A percentile compares a stretch with the other conserved stretches of the same genome.
phyloP scores from a whole-genome alignment of 1,284 basidiomycete species.

The Trichosporon sp. region DNA sequence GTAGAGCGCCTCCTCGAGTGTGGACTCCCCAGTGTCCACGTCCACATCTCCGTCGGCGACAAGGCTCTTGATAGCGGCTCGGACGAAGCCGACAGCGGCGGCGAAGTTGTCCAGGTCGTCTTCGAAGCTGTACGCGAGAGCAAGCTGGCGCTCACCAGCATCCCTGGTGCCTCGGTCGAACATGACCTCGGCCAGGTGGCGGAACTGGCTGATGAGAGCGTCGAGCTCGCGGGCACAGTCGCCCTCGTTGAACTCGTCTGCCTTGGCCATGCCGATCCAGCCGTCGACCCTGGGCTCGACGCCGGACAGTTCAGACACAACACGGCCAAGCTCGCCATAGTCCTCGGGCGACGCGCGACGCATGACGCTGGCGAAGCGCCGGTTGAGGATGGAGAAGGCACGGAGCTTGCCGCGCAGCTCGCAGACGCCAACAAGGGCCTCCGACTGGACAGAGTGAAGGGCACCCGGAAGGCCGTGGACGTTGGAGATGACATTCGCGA shows the following conservation, averaged over 20 bases:
- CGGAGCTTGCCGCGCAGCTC: constrained; percentile 81
- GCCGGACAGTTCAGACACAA: constrained; percentile 76
- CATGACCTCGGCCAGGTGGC: constrained; percentile 80
- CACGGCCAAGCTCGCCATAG: constrained; percentile 76
- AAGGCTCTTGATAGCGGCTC: constrained; percentile 70
- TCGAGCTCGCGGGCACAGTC: constrained; percentile 81
- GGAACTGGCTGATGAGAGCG: constrained; percentile 84
- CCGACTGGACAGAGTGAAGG: constrained; percentile 71
- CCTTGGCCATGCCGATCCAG: constrained; percentile 75
- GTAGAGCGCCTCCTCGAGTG: constrained; percentile 68
- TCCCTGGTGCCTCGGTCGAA: constrained; percentile 77
- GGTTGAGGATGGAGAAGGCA: constrained; percentile 72
- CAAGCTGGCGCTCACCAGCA: constrained; percentile 80
- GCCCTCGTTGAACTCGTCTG: constrained; percentile 85
- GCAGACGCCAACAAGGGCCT: constrained; percentile 78
- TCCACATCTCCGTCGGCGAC: constrained; percentile 69
- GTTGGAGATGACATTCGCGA: constrained; percentile 73
- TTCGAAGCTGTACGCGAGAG: constrained; percentile 72
- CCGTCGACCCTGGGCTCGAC: constrained; percentile 88
- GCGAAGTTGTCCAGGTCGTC: constrained; percentile 87
- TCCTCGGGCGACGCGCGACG: constrained; percentile 71
- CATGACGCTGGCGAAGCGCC: constrained; percentile 77
- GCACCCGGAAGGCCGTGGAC: constrained; percentile 75
- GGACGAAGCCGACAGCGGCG: constrained; percentile 78
- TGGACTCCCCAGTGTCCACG: constrained; percentile 65